Percentiles rank a stretch among this genome's conserved stretches.
phyloP scores from a whole-genome alignment of 2,329 filamentous ascomycete genomes.

The Aulographum hederae region DNA sequence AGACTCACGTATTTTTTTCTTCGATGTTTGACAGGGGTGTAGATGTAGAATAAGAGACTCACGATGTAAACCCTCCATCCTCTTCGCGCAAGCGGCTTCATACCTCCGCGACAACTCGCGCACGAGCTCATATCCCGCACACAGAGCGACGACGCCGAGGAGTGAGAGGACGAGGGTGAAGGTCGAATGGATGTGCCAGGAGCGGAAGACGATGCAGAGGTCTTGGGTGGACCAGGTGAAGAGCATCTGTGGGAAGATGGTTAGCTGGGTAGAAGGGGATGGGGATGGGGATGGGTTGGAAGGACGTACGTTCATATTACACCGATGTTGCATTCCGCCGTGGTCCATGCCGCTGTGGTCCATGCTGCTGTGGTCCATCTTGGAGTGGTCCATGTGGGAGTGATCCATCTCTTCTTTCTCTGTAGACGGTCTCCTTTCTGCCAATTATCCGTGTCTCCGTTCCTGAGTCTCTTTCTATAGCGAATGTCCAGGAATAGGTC shows the following conservation, averaged over 20 bases:
- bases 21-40: too few relatives aligned
- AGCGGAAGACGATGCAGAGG: slow-evolving; percentile 87
- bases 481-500: too few relatives aligned
- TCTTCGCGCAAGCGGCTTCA: slow-evolving; percentile 38
- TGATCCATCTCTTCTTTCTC: slow-evolving; percentile 23
- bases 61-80: slow-evolving; percentile 23
- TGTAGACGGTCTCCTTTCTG: too few relatives aligned
- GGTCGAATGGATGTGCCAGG: slow-evolving; percentile 70
- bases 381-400: slow-evolving; percentile 1
- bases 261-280: neutral
- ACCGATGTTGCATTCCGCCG: slow-evolving; percentile 40
- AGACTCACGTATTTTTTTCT: too few relatives aligned
- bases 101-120: slow-evolving; percentile 62
- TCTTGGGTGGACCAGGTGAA: slow-evolving; percentile 92
- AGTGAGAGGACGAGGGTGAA: slow-evolving; percentile 66
- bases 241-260: slow-evolving; percentile 51
- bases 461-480: too few relatives aligned
- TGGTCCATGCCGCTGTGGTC: slow-evolving; percentile 39
- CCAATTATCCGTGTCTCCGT: too few relatives aligned
- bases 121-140: slow-evolving; percentile 83
- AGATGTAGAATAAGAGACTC: too few relatives aligned
- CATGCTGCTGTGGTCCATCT: slow-evolving; percentile 30
- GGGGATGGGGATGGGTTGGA: neutral
- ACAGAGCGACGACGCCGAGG: slow-evolving; percentile 61
- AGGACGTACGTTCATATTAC: slow-evolving; percentile 67